Base-by-base conservation (phyloP, 1,284 basidiomycete species). In the Ceratobasidium sp. region DNA sequence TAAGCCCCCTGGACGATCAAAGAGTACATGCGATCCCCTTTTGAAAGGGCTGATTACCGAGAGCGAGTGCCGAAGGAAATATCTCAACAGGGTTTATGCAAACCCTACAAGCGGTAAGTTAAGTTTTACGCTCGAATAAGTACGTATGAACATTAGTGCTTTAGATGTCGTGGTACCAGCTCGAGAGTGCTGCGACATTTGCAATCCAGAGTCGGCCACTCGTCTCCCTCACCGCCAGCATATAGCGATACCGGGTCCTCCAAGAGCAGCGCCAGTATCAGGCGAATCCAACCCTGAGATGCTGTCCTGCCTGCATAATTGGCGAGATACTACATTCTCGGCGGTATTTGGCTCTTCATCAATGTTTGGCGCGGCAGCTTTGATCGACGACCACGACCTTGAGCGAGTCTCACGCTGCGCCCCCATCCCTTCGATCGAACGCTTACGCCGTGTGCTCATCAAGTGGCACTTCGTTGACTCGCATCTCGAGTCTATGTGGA, bases 361-460 rank as follows among this genome's bases (percentile, higher is more conserved):
- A 13, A 44, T 67, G 64, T 67, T 67, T 51, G 64, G 64, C 64
- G 64, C 44, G 12, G 3, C 42, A 9, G 64, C 64, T 28, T 15
- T 67, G 64, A 67, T 67, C 44, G 49, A n/a, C 46, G 64, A 67
- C n/a, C 15, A 23, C 42, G 64, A 67, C 6, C 64, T 67, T 67
- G 64, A 67, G 64, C 64, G 64, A 42, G 49, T 67, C 39, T 67
- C 64, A 39, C 40, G 64, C n/a, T 67, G 64, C 40, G 46, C 64
- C 20, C 64, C 64, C 5, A 26, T 67, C n/a, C 42, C 39, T 51
- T 67, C 64, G 18, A 63, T 63, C 20, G 60, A 63, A 3, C 33
- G 39, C 28, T 44, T 67, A 28, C 64, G 64, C 2, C 33, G 6
- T n/a, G 46, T 49, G 42, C 64, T 67, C 64, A 46, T 67, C 13